Evolutionary conservation across 306 rosid genomes (phyloP), one percentile per base, ranked within the genome.

Genomic region (Quercus mongolica): DNA sequence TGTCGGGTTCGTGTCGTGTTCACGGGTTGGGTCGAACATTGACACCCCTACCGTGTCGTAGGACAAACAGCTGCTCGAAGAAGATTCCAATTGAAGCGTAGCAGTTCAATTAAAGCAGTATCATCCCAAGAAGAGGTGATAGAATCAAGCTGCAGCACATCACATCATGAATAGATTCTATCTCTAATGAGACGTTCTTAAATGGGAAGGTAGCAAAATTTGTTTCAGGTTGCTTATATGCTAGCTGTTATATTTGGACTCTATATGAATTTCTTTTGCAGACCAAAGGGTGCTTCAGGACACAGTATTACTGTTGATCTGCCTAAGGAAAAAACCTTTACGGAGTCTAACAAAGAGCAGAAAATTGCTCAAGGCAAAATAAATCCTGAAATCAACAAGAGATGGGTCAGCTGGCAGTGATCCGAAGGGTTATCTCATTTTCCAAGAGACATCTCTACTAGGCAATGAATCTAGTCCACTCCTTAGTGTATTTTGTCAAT

Each of bases 61-160:
- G 76, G 70, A 6, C 56, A 59, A 11, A 84, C 64, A 78, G 18
- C 11, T 44, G 58, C 17, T 6, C 19, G 71, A 54, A 78, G 74
- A 85, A 83, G 83, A 61, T 10, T 69, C 81, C 92, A 69, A 30
- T 6, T 33, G 41, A 80, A 69, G 5, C 77, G 38, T 33, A 74
- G 64, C 77, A 71, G 65, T 83, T 78, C 78, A 46, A 9, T 11
- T 14, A 52, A 41, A 69, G 82, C 64, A 30, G 71, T 46, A 9
- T 12, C 14, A 23, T 56, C 73, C n/a, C 56, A 28, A 73, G 28
- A 67, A 62, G 85, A 86, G 94, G 91, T 87, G 75, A 87, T 86
- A 76, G 69, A 76, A 69, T 2, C 52, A 11, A 46, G 52, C 61
- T 76, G 74, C 69, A 15, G 69, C n/a, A 19, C 30, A 41, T 70